Percentiles rank a stretch among this genome's conserved stretches.
Evolutionary conservation across 2,329 filamentous ascomycete genomes (phyloP).

Genomic region (Ceratocystis harringtonii): DNA sequence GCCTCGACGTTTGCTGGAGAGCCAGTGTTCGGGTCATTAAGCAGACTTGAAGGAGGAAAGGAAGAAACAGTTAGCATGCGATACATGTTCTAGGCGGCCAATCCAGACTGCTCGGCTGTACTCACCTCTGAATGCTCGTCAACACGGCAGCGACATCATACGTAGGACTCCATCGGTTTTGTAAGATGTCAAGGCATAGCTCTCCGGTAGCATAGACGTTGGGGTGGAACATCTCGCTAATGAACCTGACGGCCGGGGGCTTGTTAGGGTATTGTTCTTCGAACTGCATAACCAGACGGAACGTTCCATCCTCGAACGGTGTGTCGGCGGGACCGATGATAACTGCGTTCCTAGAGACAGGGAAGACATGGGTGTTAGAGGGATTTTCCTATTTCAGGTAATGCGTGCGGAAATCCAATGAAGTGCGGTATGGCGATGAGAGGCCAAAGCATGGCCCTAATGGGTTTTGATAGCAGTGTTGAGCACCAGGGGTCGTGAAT

Average conservation of each 20-base stretch:
- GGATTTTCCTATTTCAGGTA: too few relatives aligned
- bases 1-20: constrained; percentile 96
- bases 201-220: constrained; percentile 97
- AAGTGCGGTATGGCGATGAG: neutral
- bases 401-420: neutral
- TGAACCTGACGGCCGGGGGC: constrained; percentile 93
- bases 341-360: constrained; percentile 67
- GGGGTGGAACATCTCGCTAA: constrained; percentile 97
- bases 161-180: constrained; percentile 96
- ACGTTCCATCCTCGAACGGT: constrained; percentile 95
- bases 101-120: neutral
- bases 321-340: constrained; percentile 96
- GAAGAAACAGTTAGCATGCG: constrained; percentile 21
- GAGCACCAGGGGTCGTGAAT: neutral
- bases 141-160: constrained; percentile 96
- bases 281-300: constrained; percentile 96
- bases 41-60: constrained; percentile 42
- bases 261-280: constrained; percentile 99
- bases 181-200: constrained; percentile 87
- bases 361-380: constrained; percentile 9
- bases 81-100: neutral
- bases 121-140: constrained; percentile 90
- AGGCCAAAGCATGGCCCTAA: neutral
- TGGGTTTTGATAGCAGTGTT: neutral
- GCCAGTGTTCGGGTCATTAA: constrained; percentile 98